phyloP scores from a whole-genome alignment of 345 rosid genomes.

The Salix dunnii region DNA sequence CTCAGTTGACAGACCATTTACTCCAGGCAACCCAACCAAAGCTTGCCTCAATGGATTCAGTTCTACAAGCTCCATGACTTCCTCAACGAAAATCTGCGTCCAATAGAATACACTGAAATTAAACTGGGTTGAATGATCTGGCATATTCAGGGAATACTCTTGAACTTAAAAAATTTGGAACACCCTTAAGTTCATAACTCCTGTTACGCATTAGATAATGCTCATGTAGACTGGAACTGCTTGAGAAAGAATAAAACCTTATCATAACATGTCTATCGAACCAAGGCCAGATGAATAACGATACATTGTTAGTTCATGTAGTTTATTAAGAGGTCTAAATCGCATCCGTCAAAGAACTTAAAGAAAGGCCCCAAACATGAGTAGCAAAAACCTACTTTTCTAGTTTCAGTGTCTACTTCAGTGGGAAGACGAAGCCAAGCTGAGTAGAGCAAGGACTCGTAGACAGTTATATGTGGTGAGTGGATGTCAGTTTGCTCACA shows the following conservation, averaged over 20 bases:
- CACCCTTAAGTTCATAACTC: too few relatives aligned
- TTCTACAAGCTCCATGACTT: constrained; percentile 92
- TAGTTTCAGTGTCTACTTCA: constrained; percentile 37
- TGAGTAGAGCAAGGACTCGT: constrained; percentile 68
- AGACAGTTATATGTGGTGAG: constrained; percentile 71
- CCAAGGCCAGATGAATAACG: too few relatives aligned
- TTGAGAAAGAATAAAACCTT: too few relatives aligned
- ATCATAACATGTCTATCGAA: too few relatives aligned
- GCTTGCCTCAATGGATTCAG: constrained; percentile 54
- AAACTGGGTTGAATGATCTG: neutral
- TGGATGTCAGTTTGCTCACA: constrained; percentile 79
- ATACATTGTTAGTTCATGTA: too few relatives aligned
- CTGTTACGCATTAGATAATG: too few relatives aligned
- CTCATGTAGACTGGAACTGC: too few relatives aligned
- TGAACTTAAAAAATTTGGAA: neutral
- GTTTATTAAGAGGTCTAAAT: too few relatives aligned
- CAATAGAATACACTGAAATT: neutral
- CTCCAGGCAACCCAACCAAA: constrained; percentile 77
- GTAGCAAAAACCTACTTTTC: constrained; percentile 41
- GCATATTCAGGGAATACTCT: too few relatives aligned
- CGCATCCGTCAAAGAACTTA: neutral
- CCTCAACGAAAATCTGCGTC: constrained; percentile 41
- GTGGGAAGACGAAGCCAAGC: constrained; percentile 71
- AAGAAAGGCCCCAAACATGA: neutral
- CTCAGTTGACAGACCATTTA: constrained; percentile 74